Evolutionary conservation across 2,329 filamentous ascomycete genomes (phyloP), one percentile per base, ranked within the genome.

Genomic region (Fonsecaea erecta): DNA sequence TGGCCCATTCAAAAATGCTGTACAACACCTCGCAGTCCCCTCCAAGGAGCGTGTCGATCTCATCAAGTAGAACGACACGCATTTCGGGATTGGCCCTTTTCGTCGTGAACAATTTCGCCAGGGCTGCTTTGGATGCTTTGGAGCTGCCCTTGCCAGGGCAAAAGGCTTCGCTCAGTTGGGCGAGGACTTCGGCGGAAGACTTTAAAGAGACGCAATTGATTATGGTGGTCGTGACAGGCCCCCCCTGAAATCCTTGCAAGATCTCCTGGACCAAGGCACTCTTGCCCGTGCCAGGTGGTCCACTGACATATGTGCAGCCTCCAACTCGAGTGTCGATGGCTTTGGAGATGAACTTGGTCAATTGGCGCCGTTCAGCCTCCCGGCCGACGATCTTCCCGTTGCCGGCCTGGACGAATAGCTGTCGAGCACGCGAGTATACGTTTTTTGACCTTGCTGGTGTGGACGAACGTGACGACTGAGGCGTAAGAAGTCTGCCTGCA

Each of bases 171-270:
- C 94, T 79, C 18, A 99, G 81, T 21, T 89, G 93, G 68, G 85
- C 84, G 77, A 96, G 96, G 24, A 99, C 84, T 74, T 97, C 93
- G 70, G 88, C 88, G 1, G 93, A 91, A 35, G 88, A 92, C 74
- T 95, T 96, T 78, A 97, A 88, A 78, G 93, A 97, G 88, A 97
- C 97, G 79, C 95, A 99, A 76, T 99, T 99, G 82, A 99, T 85
- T 74, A 93, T 94, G 1, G 88, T 88, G 60, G 89, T 88, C 72
- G 86, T 88, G 60, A 95, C 81, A 3, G 77, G 77, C 12, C 77
- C 73, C 16, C 83, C 79, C 35, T 81, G 79, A 55, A 89, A 78
- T 51, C 87, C 82, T 54, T 86, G 81, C 54, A 90, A 90, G 57
- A 96, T 86, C 75, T 96, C 89, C 68, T 88, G 88, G 67, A 98